Evolutionary conservation across 768 basidiomycete genomes (phyloP).

Genomic region (Plicaturopsis crispa): DNA sequence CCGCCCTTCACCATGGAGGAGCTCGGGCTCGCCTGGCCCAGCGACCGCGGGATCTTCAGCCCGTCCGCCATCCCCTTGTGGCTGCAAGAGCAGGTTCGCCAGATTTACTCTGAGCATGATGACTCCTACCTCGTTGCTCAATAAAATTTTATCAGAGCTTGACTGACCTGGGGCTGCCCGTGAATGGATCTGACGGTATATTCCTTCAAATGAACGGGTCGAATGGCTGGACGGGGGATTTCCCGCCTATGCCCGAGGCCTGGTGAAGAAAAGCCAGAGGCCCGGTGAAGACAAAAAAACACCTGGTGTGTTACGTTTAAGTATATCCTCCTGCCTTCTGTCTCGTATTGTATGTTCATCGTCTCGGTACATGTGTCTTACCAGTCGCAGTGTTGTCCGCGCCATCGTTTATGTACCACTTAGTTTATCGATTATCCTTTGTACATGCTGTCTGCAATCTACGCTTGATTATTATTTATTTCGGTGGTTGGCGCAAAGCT

Average conservation of each 20-base stretch:
- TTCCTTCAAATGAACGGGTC: constrained; percentile 69
- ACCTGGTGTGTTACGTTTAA: no score
- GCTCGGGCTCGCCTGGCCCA: constrained; percentile 70
- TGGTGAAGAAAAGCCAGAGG: no score
- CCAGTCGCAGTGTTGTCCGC: no score
- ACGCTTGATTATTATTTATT: no score
- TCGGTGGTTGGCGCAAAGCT: no score
- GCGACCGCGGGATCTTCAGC: constrained; percentile 58
- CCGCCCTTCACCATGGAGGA: constrained; percentile 81
- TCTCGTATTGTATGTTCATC: background rate
- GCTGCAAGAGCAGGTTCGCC: constrained; percentile 85
- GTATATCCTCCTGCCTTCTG: no score
- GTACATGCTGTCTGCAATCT: no score
- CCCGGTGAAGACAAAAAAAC: no score
- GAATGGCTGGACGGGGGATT: constrained; percentile 74
- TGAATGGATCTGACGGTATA: constrained; percentile 86
- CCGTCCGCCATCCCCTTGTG: constrained; percentile 82
- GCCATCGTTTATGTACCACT: no score
- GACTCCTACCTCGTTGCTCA: no score
- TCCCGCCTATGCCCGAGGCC: constrained; percentile 73
- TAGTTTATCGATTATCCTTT: no score
- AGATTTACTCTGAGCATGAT: no score
- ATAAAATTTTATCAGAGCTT: constrained; percentile 59
- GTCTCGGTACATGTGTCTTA: background rate
- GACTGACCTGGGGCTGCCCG: constrained; percentile 84